Evolutionary conservation across 805 yeast species (phyloP).

Genomic region (Isabelozyma heimii): DNA sequence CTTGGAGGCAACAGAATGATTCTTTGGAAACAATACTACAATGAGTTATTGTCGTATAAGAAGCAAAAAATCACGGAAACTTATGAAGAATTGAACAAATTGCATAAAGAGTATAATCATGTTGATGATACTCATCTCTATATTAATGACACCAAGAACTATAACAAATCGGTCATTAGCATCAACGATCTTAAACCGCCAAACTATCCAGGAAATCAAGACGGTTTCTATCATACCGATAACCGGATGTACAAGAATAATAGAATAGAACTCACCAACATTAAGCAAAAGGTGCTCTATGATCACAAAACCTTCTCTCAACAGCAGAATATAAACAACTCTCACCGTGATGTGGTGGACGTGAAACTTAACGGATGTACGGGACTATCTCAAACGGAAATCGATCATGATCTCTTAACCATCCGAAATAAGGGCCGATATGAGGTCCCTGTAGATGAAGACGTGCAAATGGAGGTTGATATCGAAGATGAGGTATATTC

Average conservation of each 20-base stretch:
- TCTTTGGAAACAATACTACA: slow-evolving; percentile 35
- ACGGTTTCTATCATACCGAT: slow-evolving; percentile 16
- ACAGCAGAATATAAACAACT: background rate
- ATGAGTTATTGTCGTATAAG: slow-evolving; percentile 20
- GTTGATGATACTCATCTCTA: slow-evolving; percentile 12
- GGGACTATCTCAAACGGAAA: slow-evolving; percentile 21
- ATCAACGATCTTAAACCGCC: slow-evolving; percentile 11
- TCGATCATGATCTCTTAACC: slow-evolving; percentile 20
- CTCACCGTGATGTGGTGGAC: background rate
- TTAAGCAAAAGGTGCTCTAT: slow-evolving; percentile 13
- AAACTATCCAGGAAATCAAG: slow-evolving; percentile 17
- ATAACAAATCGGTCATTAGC: slow-evolving; percentile 25
- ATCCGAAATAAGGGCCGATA: slow-evolving; percentile 4
- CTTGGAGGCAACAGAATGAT: slow-evolving; percentile 21
- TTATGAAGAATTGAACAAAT: slow-evolving; percentile 20
- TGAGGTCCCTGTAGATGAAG: background rate
- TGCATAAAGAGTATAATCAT: slow-evolving; percentile 28
- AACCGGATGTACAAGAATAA: slow-evolving; percentile 25
- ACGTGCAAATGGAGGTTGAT: background rate
- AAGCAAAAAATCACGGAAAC: slow-evolving; percentile 23
- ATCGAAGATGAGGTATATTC: background rate
- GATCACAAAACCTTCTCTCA: background rate
- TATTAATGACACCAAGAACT: slow-evolving; percentile 11
- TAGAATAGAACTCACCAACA: slow-evolving; percentile 29
- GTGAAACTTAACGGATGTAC: slow-evolving; percentile 12